These are phyloP conservation scores for Fomitopsis palustris DNA, from an alignment of 1,284 basidiomycete genomes.

Conservation along the genomic window DNA sequence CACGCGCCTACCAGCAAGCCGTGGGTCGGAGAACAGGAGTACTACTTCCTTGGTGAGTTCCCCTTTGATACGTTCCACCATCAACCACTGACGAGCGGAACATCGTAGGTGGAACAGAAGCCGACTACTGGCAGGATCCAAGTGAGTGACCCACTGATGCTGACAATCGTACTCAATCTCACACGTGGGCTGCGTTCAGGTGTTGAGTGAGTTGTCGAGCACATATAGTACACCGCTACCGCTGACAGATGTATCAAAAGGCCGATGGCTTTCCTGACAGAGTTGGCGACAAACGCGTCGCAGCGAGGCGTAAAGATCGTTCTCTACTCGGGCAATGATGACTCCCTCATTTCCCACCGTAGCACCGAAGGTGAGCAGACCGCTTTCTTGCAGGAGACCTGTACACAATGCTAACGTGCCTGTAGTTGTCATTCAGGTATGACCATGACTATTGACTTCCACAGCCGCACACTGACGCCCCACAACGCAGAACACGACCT, in stretches of 20 bases:
- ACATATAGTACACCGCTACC: background rate
- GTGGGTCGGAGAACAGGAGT: conserved; percentile 39
- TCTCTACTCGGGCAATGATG: conserved; percentile 67
- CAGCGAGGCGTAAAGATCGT: conserved; percentile 47
- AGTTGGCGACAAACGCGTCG: conserved; percentile 60
- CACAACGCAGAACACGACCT: conserved; percentile 59
- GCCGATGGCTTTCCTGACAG: conserved; percentile 60
- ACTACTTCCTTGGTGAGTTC: conserved; percentile 26
- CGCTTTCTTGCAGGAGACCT: conserved; percentile 2
- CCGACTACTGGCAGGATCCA: conserved; percentile 35
- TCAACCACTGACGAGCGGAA: background rate
- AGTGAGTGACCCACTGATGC: conserved; percentile 30
- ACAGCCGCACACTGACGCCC: background rate
- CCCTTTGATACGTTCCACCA: background rate
- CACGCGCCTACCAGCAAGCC: conserved; percentile 66
- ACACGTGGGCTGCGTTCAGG: conserved; percentile 30
- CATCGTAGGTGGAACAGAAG: conserved; percentile 5
- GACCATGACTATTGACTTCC: background rate
- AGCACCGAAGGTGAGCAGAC: conserved; percentile 52
- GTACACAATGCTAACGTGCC: background rate
- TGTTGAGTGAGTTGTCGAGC: conserved; percentile 38
- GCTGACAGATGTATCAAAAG: conserved; percentile 27
- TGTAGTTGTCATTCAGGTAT: conserved; percentile 62
- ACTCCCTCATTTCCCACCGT: conserved; percentile 60
- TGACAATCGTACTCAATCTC: background rate